Percentiles rank a stretch among this genome's conserved stretches.
Conservation (phyloP, 2,329 filamentous ascomycete genomes). For the Nothomitra cinnamomea region DNA sequence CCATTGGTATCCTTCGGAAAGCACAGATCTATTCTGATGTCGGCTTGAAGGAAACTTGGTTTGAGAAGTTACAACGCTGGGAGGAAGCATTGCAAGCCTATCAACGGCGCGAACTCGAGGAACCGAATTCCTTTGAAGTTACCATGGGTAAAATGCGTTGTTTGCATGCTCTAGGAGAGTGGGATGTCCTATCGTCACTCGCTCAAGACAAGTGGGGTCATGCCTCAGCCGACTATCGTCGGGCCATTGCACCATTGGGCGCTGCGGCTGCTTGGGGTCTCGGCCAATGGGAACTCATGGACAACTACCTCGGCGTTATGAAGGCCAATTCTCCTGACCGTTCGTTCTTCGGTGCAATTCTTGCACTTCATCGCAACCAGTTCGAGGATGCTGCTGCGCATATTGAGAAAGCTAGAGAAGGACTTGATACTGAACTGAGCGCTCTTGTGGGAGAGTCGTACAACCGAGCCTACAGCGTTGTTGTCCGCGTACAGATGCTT, state of each 20-base stretch:
- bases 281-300: constrained; percentile 96
- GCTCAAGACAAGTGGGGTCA: constrained; percentile 90
- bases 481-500: constrained; percentile 96
- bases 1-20: constrained; percentile 91
- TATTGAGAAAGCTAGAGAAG: constrained; percentile 82
- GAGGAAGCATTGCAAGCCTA: constrained; percentile 91
- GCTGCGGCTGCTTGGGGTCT: constrained; percentile 94
- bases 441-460: constrained; percentile 97
- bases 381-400: constrained; percentile 81
- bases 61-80: constrained; percentile 95
- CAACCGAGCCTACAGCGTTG: constrained; percentile 92
- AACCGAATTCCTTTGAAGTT: constrained; percentile 65
- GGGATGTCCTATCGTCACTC: constrained; percentile 78
- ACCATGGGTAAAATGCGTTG: constrained; percentile 99
- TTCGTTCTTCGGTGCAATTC: constrained; percentile 93
- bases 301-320: constrained; percentile 89
- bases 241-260: constrained; percentile 80
- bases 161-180: constrained; percentile 89
- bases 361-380: constrained; percentile 87
- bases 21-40: constrained; percentile 94
- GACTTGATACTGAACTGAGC: constrained; percentile 86
- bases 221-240: constrained; percentile 71
- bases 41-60: constrained; percentile 94
- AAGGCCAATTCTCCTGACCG: constrained; percentile 84
- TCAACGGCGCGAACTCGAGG: constrained; percentile 64